Conservation (phyloP, 495 filamentous ascomycete species). For the Oleoguttula mirabilis region DNA sequence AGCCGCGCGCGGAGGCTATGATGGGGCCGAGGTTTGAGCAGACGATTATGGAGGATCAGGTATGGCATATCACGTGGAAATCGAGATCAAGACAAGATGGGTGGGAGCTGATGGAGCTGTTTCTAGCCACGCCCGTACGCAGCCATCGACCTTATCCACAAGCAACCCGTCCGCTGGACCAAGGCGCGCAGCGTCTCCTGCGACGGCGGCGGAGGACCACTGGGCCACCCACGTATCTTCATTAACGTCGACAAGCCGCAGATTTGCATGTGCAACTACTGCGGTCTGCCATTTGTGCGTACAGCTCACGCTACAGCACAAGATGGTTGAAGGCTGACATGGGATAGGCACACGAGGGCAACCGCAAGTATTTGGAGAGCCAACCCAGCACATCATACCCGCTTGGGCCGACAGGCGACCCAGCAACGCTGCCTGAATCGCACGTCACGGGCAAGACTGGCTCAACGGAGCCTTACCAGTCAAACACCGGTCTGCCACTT, state of each 20-base stretch:
- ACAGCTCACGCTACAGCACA: neutral
- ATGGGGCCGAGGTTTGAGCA: slow-evolving; percentile 90
- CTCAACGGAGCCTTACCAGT: slow-evolving; percentile 15
- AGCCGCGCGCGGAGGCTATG: slow-evolving; percentile 71
- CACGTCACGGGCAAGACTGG: slow-evolving; percentile 18
- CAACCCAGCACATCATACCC: slow-evolving; percentile 69
- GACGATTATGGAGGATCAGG: slow-evolving; percentile 82
- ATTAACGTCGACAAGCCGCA: slow-evolving; percentile 98
- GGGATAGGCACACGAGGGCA: slow-evolving; percentile 68
- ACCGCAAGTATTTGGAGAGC: slow-evolving; percentile 69
- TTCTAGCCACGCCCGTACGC: slow-evolving; percentile 70
- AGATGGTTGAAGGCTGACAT: neutral
- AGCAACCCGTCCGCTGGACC: slow-evolving; percentile 86
- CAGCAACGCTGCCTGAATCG: slow-evolving; percentile 26
- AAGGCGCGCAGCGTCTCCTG: slow-evolving; percentile 70
- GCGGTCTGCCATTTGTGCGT: slow-evolving; percentile 88
- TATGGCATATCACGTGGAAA: too few species aligned
- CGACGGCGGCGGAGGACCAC: slow-evolving; percentile 85
- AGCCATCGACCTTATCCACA: slow-evolving; percentile 91
- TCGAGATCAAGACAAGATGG: neutral
- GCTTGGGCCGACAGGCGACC: slow-evolving; percentile 35
- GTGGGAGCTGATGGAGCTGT: slow-evolving; percentile 8
- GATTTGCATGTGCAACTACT: slow-evolving; percentile 82
- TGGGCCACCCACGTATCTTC: slow-evolving; percentile 84
- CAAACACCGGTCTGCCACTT: slow-evolving; percentile 31